Evolutionary conservation across 306 rosid species (phyloP).

Genomic region (Cyamopsis tetragonoloba): DNA sequence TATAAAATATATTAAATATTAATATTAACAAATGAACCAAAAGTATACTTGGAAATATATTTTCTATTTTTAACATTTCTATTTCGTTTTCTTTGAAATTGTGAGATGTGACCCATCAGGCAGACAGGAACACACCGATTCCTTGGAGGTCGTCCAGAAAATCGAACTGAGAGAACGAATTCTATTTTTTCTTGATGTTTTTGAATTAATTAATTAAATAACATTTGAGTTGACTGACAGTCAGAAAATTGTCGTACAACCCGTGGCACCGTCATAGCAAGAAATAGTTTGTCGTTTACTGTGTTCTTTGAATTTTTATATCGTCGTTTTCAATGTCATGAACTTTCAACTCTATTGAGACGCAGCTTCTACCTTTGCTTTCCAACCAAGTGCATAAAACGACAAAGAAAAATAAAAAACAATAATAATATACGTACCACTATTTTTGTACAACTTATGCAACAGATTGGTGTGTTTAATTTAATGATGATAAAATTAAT

Average conservation of each 20-base stretch:
- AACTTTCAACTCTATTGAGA: background rate
- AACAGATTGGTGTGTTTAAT: no score
- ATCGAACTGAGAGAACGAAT: background rate
- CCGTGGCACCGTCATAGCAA: slow-evolving; percentile 12
- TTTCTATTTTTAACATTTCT: background rate
- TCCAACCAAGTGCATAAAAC: background rate
- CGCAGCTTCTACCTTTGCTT: background rate
- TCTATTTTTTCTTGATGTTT: background rate
- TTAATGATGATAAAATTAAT: no score
- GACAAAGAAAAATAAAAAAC: slow-evolving; percentile 30
- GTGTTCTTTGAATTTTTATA: background rate
- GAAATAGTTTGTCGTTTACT: slow-evolving; percentile 27
- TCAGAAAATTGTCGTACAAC: background rate
- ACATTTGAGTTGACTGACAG: slow-evolving; percentile 4
- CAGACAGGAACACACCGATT: background rate
- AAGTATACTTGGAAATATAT: background rate
- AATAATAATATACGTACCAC: no score
- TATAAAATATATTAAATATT: no score
- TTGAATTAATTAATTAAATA: background rate
- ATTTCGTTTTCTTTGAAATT: background rate
- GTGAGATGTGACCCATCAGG: background rate
- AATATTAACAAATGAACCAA: background rate
- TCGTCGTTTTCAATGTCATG: slow-evolving; percentile 20
- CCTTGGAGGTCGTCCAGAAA: background rate
- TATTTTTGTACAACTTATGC: no score